These are phyloP conservation scores for Globisporangium viniferum DNA, from an alignment of 352 stramenopile genomes.

Conservation along the genomic window DNA sequence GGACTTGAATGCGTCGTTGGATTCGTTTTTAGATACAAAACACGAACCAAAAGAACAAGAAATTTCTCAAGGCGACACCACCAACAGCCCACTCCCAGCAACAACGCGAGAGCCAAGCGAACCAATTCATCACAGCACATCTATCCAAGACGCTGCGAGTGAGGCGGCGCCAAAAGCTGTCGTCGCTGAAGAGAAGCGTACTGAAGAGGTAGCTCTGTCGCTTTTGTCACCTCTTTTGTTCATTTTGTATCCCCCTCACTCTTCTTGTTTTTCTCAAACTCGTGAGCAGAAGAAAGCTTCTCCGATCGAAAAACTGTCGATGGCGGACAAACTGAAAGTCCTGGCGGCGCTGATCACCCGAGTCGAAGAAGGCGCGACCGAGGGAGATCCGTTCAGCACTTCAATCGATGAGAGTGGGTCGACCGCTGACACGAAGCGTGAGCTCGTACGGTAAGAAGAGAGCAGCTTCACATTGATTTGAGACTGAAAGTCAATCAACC, in stretches of 20 bases:
- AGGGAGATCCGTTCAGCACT: slow-evolving; percentile 47
- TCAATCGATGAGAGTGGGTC: slow-evolving; percentile 22
- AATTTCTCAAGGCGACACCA: not conserved
- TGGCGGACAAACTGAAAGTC: slow-evolving; percentile 53
- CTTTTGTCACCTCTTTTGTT: not conserved
- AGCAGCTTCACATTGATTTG: not conserved
- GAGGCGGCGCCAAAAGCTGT: not conserved
- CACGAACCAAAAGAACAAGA: not conserved
- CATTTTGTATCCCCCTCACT: not conserved
- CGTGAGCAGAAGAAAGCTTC: slow-evolving; percentile 7
- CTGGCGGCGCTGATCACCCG: slow-evolving; percentile 49
- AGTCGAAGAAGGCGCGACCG: slow-evolving; percentile 55
- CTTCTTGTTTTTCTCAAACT: not conserved
- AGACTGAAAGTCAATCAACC: not conserved
- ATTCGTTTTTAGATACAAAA: not conserved
- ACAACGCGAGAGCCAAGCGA: not conserved
- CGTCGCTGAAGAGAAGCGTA: not conserved
- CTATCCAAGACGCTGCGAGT: not conserved
- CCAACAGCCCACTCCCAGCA: not conserved
- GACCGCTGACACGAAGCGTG: slow-evolving; percentile 60
- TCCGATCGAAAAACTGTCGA: slow-evolving; percentile 39
- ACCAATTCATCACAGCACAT: not conserved
- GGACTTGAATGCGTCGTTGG: not conserved
- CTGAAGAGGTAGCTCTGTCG: slow-evolving; percentile 5
- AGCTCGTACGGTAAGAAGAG: slow-evolving; percentile 52